Conservation (phyloP, 441 rosid genomes). For the Syzygium malaccense region DNA sequence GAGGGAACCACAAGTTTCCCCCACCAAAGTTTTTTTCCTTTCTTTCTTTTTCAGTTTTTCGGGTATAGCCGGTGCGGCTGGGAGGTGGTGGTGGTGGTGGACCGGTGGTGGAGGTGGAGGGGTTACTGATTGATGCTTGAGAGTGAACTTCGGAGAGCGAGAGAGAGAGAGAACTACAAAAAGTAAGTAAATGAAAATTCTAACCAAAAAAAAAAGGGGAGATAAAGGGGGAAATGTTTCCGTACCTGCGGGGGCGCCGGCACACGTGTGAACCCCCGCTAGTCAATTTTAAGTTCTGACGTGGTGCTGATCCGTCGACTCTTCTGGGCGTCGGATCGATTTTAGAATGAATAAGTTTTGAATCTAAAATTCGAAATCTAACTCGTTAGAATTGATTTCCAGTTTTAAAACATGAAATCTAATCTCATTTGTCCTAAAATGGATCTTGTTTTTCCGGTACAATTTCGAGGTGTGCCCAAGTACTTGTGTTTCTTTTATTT, state of each 20-base stretch:
- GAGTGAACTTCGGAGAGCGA: neutral
- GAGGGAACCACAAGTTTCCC: neutral
- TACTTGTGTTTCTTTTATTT: too few relatives aligned
- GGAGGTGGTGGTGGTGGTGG: neutral
- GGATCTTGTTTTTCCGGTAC: too few relatives aligned
- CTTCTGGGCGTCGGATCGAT: too few relatives aligned
- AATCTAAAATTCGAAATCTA: too few relatives aligned
- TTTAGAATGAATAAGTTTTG: too few relatives aligned
- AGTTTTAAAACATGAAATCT: too few relatives aligned
- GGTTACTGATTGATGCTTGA: neutral
- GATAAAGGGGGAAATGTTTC: neutral
- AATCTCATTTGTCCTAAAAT: too few relatives aligned
- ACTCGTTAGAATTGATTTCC: too few relatives aligned
- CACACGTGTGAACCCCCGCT: neutral
- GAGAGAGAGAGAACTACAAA: neutral
- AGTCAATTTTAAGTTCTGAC: neutral
- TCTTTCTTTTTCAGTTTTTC: fast-evolving
- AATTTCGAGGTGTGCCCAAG: too few relatives aligned
- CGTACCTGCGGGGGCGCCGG: neutral
- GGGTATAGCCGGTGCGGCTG: neutral
- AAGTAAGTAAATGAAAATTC: neutral
- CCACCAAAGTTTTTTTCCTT: too few relatives aligned
- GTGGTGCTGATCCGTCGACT: neutral
- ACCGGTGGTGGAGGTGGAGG: neutral
- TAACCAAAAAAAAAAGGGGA: neutral